Base-by-base conservation (phyloP, 768 basidiomycete species). In the Cubamyces lactineus region DNA sequence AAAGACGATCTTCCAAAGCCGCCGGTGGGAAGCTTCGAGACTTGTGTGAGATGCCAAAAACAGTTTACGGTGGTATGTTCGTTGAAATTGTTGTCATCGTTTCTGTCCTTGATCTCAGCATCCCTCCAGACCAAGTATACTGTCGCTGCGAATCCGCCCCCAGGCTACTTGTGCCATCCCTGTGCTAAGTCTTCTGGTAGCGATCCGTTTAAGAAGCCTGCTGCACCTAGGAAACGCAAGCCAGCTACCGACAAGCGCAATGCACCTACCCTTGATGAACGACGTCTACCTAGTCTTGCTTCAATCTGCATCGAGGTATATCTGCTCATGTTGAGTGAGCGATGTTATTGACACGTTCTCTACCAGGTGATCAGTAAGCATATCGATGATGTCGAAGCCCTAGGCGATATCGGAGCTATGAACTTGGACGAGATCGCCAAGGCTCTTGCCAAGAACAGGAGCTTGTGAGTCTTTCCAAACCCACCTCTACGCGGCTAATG, bases 371-470 rank as follows among this genome's bases (percentile, higher is more conserved):
- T 98, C 59, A 88, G 90, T 17, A 84, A 85, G 59, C 86, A 93
- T 71, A 96, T 98, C 59, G 84, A 94, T 59, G 92, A 96, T 66
- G 88, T 98, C 6, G 92, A 94, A 64, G 87, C 89, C 0, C 76
- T 96, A 16, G 96, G 96, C 0, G 89, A 96, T 69, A 91, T 98
- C 53, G 94, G 95, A 0, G 67, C 84, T 1, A 73, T 92, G 73
- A 98, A 96, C 70, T 79, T 94, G 79, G 87, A 95, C 61, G 85
- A 87, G 43, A 90, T 98, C 49, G 83, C 90, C 15, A 92, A 88
- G 72, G 87, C 92, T 3, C 78, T 97, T 21, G 87, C 90, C 9
- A 91, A 89, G 69, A 92, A 88, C 69, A 79, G 95, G 41, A 82
- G 86, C 61, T 76, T 96, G 94, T 94, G 71, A 70, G 92, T 84